Base-by-base conservation (phyloP, 1,284 basidiomycete species). In the Grifola frondosa region DNA sequence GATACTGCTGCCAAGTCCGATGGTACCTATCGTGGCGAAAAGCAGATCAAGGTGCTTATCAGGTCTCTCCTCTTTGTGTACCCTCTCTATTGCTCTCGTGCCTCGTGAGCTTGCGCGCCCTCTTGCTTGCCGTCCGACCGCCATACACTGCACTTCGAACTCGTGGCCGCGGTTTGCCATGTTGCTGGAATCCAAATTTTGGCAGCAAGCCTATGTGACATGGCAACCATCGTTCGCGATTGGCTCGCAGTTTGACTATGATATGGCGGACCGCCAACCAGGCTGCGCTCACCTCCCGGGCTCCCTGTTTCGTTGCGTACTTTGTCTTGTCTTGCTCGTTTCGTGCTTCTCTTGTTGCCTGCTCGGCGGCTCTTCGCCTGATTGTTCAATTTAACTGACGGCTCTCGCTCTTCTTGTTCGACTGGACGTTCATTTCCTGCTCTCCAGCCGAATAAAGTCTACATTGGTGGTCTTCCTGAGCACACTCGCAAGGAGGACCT, bases 31-130 rank as follows among this genome's bases (percentile, higher is more conserved):
- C 78, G 74, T 57, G 81, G 84, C 61, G 86, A 89, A 71, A 88
- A 87, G 74, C 84, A 85, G 71, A 71, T 84, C 77, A 89, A 89
- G 87, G 86, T 89, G 87, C 85, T 88, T 89, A 84, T 78, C 75
- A 80, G 76, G 75, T 77, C 75, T 73, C 68, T 66, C 64, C 49
- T 52, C 46, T 65, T 68, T 72, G 40, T 53, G 42, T 54, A 48
- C 57, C 52, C 60, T 67, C 58, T 67, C 57, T 59, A 58, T 62
- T 61, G 59, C 60, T 57, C 58, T 56, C 53, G 37, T 28, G 30
- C 32, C 42, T 42, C 49, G 53, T 56, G 51, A 51, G 54, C 57
- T 46, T 45, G 56, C 54, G 48, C 50, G 35, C 40, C 44, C 43
- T 30, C 36, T 46, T 35, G 42, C 38, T 41, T 40, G 21, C 24